Conservation (phyloP, 108 stramenopile genomes). For the Cyclotella baltica region DNA sequence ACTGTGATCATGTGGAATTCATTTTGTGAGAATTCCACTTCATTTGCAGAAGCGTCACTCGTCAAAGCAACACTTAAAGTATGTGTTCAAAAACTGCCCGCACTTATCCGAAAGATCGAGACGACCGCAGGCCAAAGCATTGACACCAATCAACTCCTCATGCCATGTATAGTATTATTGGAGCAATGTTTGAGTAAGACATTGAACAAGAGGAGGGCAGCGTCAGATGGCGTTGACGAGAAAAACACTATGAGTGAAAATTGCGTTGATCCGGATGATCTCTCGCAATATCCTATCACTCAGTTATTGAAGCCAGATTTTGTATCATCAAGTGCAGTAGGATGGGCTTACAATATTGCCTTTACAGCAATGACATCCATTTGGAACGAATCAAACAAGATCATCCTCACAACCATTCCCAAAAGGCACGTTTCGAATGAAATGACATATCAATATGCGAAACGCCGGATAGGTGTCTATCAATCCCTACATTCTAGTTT, state of each 20-base stretch:
- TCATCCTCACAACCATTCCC: neutral
- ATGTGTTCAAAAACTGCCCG: slow-evolving; percentile 41
- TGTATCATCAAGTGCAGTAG: slow-evolving; percentile 6
- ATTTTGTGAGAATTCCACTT: slow-evolving; percentile 36
- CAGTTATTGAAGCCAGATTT: slow-evolving; percentile 17
- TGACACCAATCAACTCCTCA: neutral
- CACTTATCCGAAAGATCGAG: slow-evolving; percentile 22
- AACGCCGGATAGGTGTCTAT: slow-evolving; percentile 10
- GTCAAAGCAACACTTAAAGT: slow-evolving; percentile 28
- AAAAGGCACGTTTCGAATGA: neutral
- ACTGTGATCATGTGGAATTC: slow-evolving; percentile 29
- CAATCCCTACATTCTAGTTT: slow-evolving; percentile 12
- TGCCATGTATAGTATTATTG: slow-evolving; percentile 15
- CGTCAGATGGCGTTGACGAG: no score
- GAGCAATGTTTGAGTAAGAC: neutral
- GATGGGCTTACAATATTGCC: slow-evolving; percentile 24
- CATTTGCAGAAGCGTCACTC: slow-evolving; percentile 23
- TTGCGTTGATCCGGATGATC: neutral
- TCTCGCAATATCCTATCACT: neutral
- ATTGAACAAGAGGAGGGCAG: neutral
- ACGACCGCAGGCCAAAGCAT: slow-evolving; percentile 18
- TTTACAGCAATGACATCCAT: slow-evolving; percentile 20
- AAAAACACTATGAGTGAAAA: no score
- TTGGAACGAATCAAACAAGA: slow-evolving; percentile 40
- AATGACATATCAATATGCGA: neutral